These are phyloP conservation scores for Echium plantagineum DNA, from an alignment of 257 asterid species.

Conservation along the genomic window DNA sequence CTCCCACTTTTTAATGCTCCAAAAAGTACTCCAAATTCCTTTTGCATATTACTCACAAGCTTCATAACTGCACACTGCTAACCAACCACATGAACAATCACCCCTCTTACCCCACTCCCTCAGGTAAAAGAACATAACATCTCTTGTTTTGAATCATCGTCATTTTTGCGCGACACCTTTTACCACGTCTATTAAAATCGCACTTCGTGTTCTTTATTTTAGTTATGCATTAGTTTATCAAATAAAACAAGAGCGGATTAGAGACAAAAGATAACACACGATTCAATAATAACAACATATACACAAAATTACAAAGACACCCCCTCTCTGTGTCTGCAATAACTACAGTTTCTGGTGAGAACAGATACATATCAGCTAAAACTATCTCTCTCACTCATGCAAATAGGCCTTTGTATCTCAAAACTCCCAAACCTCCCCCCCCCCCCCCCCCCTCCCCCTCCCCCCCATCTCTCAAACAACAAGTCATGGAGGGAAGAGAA, in stretches of 20 bases:
- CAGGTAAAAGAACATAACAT: neutral
- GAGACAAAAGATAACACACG: neutral
- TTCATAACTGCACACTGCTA: conserved; percentile 16
- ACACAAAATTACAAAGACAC: neutral
- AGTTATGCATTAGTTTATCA: too few species aligned
- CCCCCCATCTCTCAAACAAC: conserved; percentile 26
- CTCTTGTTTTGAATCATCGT: neutral
- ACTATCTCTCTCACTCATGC: conserved; percentile 40
- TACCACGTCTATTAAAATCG: too few species aligned
- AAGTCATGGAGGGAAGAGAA: conserved; percentile 49
- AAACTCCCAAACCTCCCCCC: conserved; percentile 22
- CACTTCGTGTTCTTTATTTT: too few species aligned
- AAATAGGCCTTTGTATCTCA: conserved; percentile 36
- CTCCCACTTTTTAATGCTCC: conserved; percentile 6
- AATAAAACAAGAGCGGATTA: too few species aligned
- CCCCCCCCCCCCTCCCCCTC: conserved; percentile 21
- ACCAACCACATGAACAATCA: conserved; percentile 11
- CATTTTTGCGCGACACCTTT: too few species aligned
- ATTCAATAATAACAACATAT: too few species aligned
- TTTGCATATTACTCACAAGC: conserved; percentile 17
- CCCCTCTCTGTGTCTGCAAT: conserved; percentile 24
- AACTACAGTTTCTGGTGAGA: conserved; percentile 33
- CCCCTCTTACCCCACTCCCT: neutral
- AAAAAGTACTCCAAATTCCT: conserved; percentile 17
- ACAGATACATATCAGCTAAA: neutral